phyloP scores from a whole-genome alignment of 371 early-diverging fungal genomes.

The Zopfochytrium polystomum region DNA sequence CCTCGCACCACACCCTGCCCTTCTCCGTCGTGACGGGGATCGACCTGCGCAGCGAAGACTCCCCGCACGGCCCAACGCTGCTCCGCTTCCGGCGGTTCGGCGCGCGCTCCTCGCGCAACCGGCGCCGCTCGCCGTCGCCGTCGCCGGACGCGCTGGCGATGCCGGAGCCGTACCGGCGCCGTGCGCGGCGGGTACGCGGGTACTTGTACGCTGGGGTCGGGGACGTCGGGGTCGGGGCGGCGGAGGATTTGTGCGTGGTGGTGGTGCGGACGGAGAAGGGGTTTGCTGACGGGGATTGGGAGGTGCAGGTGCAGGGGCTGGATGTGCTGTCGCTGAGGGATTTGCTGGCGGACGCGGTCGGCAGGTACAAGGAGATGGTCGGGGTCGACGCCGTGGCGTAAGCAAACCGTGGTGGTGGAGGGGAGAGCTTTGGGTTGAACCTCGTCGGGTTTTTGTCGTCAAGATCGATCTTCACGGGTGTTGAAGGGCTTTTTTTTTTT shows the following conservation, averaged over 20 bases:
- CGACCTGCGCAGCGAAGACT: conserved; percentile 20
- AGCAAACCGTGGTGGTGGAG: too few relatives aligned
- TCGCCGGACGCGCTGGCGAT: too few relatives aligned
- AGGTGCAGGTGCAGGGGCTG: conserved; percentile 21
- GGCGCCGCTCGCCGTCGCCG: too few relatives aligned
- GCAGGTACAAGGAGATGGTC: too few relatives aligned
- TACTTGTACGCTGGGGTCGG: conserved; percentile 22
- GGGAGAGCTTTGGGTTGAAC: too few relatives aligned
- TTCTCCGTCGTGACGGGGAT: conserved; percentile 18
- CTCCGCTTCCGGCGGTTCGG: conserved; percentile 15
- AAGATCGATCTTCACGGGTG: too few relatives aligned
- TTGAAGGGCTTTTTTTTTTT: too few relatives aligned
- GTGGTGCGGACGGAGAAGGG: conserved; percentile 11
- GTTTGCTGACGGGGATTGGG: conserved; percentile 12
- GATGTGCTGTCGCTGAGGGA: conserved; percentile 14
- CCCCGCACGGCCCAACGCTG: conserved; percentile 17
- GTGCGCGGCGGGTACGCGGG: too few relatives aligned
- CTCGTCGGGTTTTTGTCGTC: too few relatives aligned
- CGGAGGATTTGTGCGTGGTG: conserved; percentile 19
- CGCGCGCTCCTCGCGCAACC: too few relatives aligned
- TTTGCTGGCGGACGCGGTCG: conserved; percentile 10
- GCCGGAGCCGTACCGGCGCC: conserved; percentile 2
- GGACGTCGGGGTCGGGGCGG: conserved; percentile 9
- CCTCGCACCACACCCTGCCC: conserved; percentile 10
- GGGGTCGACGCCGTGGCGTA: too few relatives aligned